Evolutionary conservation across 1,284 basidiomycete genomes (phyloP).

Genomic region (Neonothopanus nambi): DNA sequence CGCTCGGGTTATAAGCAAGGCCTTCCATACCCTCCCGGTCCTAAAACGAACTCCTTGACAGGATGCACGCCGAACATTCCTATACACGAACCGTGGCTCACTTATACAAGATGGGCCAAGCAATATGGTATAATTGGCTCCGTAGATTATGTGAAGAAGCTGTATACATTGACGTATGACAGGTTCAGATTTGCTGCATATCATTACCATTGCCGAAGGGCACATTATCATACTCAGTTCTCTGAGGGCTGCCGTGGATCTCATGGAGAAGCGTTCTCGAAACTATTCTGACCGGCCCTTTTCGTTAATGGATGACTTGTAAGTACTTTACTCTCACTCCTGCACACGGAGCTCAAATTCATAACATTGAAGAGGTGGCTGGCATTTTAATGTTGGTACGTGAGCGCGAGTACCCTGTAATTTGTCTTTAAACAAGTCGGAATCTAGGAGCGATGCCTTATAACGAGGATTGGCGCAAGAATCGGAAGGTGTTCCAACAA

Average conservation of each 20-base stretch:
- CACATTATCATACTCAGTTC: constrained; percentile 4
- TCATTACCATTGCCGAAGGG: constrained; percentile 7
- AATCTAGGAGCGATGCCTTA: constrained; percentile 19
- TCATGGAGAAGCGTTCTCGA: constrained; percentile 1
- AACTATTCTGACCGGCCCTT: constrained; percentile 5
- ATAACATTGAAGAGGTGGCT: not conserved
- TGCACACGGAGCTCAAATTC: not conserved
- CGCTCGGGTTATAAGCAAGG: too few species aligned
- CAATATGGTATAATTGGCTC: not conserved
- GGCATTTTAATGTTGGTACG: constrained; percentile 1
- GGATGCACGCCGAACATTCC: not conserved
- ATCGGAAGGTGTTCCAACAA: constrained; percentile 30
- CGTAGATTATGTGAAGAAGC: not conserved
- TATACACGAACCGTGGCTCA: not conserved
- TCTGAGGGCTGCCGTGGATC: constrained; percentile 1
- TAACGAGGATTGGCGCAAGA: constrained; percentile 26
- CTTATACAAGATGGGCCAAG: not conserved
- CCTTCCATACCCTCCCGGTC: not conserved
- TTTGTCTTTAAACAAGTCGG: not conserved
- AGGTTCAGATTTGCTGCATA: not conserved
- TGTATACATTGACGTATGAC: not conserved
- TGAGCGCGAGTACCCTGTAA: not conserved
- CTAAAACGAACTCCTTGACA: not conserved
- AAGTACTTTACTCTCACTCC: not conserved
- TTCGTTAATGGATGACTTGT: constrained; percentile 7